These are phyloP conservation scores for Camellia lanceoleosa DNA, from an alignment of 148 eudicot genomes.

Conservation along the genomic window DNA sequence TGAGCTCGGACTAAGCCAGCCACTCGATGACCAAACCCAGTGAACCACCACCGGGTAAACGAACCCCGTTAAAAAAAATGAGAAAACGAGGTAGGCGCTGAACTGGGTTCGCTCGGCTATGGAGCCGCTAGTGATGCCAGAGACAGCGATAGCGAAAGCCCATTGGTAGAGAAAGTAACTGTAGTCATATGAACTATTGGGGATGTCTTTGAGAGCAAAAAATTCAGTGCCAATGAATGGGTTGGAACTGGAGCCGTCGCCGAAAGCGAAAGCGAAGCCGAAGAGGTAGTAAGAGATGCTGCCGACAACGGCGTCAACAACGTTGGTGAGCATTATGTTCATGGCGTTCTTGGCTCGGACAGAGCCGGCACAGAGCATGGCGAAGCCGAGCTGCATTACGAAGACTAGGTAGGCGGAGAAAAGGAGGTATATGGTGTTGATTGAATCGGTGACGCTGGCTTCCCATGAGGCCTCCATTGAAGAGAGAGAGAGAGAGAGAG, in stretches of 20 bases:
- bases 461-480: slow-evolving; percentile 61
- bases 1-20: slow-evolving; percentile 56
- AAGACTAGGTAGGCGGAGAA: slow-evolving; percentile 74
- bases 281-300: slow-evolving; percentile 69
- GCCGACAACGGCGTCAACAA: slow-evolving; percentile 75
- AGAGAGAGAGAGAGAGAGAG: slow-evolving; percentile 15
- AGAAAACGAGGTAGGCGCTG: slow-evolving; percentile 60
- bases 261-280: slow-evolving; percentile 81
- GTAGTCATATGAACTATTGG: slow-evolving; percentile 44
- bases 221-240: slow-evolving; percentile 58
- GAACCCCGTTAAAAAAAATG: slow-evolving; percentile 58
- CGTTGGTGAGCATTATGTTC: slow-evolving; percentile 80
- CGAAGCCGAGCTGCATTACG: slow-evolving; percentile 78
- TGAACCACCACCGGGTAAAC: slow-evolving; percentile 79
- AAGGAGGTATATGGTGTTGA: slow-evolving; percentile 62
- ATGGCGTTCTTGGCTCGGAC: slow-evolving; percentile 80
- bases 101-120: slow-evolving; percentile 81
- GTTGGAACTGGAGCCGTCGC: slow-evolving; percentile 48
- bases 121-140: slow-evolving; percentile 75
- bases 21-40: slow-evolving; percentile 70
- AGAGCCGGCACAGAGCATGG: slow-evolving; percentile 83
- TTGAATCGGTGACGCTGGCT: slow-evolving; percentile 52
- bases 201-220: slow-evolving; percentile 59
- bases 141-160: slow-evolving; percentile 83
- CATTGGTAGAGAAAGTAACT: slow-evolving; percentile 77